These are phyloP conservation scores for Nakaseomyces kungkrabaensis DNA, from an alignment of 1,139 yeast species.

Conservation along the genomic window DNA sequence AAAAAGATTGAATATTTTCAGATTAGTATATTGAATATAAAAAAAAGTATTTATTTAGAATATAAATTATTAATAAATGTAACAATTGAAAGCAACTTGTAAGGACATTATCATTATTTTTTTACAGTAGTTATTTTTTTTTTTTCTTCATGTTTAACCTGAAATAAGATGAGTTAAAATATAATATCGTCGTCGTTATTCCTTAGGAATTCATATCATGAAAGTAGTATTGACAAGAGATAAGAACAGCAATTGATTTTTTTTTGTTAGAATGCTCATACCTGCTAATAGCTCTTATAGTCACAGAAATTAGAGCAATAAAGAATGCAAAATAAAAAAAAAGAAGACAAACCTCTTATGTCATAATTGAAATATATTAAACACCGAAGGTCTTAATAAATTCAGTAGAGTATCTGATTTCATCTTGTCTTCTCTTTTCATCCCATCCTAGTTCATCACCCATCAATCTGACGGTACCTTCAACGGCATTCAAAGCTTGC, in stretches of 20 bases:
- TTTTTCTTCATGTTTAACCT: not conserved
- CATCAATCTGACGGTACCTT: slow-evolving; percentile 80
- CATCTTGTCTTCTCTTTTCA: slow-evolving; percentile 45
- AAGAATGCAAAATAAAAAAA: not conserved
- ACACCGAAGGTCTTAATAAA: slow-evolving; percentile 54
- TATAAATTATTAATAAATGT: not conserved
- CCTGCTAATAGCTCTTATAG: not conserved
- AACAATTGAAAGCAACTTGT: slow-evolving; percentile 1
- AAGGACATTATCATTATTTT: slow-evolving; percentile 1
- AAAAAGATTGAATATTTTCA: not conserved
- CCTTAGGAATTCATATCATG: not conserved
- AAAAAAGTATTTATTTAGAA: not conserved
- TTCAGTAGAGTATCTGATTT: slow-evolving; percentile 43
- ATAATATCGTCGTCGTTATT: not conserved
- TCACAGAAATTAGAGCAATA: not conserved
- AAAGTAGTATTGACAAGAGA: slow-evolving; percentile 1
- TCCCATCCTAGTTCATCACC: slow-evolving; percentile 72
- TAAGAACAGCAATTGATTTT: not conserved
- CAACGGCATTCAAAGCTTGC: slow-evolving; percentile 74
- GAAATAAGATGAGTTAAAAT: not conserved
- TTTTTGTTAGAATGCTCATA: not conserved
- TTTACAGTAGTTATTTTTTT: not conserved
- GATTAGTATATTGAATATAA: not conserved
- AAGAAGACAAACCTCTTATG: not conserved
- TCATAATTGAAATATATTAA: slow-evolving; percentile 6